Evolutionary conservation across 2,329 filamentous ascomycete species (phyloP).

Genomic region (Penicillium sp.): DNA sequence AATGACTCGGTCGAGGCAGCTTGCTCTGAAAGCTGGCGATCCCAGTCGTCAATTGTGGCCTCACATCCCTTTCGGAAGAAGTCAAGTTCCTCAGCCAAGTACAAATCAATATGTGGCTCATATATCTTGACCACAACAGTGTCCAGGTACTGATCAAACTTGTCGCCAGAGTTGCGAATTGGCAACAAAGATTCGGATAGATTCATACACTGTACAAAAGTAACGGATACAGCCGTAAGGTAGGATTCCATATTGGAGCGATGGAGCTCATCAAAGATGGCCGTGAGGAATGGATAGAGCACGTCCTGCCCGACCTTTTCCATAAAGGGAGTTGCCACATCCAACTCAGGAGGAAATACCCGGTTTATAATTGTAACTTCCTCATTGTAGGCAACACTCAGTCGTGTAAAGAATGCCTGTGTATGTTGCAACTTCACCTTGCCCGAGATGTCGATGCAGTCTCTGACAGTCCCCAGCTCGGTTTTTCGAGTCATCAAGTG

Average conservation of each 20-base stretch:
- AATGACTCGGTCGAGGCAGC: constrained; percentile 89
- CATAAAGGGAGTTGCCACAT: constrained; percentile 76
- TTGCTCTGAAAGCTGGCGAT: constrained; percentile 86
- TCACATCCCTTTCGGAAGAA: constrained; percentile 78
- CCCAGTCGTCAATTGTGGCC: constrained; percentile 79
- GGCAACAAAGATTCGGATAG: constrained; percentile 72
- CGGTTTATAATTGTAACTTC: constrained; percentile 77
- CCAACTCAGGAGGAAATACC: constrained; percentile 72
- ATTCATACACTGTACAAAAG: constrained; percentile 82
- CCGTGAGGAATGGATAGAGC: constrained; percentile 81
- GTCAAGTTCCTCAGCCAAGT: constrained; percentile 87
- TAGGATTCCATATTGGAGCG: constrained; percentile 74
- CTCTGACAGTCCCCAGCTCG: constrained; percentile 71
- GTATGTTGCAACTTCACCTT: constrained; percentile 77
- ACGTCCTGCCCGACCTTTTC: constrained; percentile 81
- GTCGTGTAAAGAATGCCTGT: constrained; percentile 73
- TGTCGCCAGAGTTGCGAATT: constrained; percentile 60
- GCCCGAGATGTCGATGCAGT: constrained; percentile 76
- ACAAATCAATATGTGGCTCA: constrained; percentile 90
- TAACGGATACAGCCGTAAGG: constrained; percentile 79
- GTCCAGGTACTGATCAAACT: constrained; percentile 66
- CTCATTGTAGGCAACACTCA: constrained; percentile 77
- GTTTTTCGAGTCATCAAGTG: constrained; percentile 76
- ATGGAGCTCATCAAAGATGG: constrained; percentile 85
- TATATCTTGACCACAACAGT: constrained; percentile 73